phyloP scores from a whole-genome alignment of 805 yeast species.

The Wickerhamiella sergipiensis region DNA sequence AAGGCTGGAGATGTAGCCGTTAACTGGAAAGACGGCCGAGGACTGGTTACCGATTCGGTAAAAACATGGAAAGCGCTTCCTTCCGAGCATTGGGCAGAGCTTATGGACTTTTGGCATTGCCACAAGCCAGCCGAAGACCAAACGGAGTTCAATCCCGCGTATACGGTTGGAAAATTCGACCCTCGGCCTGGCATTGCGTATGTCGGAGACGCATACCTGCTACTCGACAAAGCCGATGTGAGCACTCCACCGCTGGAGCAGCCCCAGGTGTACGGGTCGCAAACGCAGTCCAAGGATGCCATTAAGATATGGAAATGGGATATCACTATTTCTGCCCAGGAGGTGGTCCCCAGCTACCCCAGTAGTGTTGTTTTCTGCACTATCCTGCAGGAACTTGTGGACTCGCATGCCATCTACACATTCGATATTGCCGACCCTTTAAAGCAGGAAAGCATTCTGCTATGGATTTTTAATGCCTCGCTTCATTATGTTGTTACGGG shows the following conservation, averaged over 20 bases:
- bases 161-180: constrained; percentile 17
- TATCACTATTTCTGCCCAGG: constrained; percentile 23
- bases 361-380: constrained; percentile 8
- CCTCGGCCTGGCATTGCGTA: constrained; percentile 34
- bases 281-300: neutral
- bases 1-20: neutral
- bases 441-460: constrained; percentile 1
- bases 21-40: constrained; percentile 7
- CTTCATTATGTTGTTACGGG: constrained; percentile 20
- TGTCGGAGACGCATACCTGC: constrained; percentile 45
- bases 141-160: constrained; percentile 12
- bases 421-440: constrained; percentile 10
- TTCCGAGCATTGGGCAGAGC: constrained; percentile 82
- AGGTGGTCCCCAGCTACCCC: constrained; percentile 2
- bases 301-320: constrained; percentile 45
- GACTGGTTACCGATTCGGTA: neutral
- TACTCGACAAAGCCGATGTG: constrained; percentile 24
- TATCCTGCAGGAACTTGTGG: constrained; percentile 19
- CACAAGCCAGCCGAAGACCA: constrained; percentile 33
- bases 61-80: constrained; percentile 49
- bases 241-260: neutral
- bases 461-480: constrained; percentile 41
- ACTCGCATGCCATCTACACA: constrained; percentile 24
- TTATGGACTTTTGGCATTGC: constrained; percentile 98
- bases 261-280: neutral